Base-by-base conservation (phyloP, 2,329 filamentous ascomycete species). In the Colletotrichum cordylinicola region DNA sequence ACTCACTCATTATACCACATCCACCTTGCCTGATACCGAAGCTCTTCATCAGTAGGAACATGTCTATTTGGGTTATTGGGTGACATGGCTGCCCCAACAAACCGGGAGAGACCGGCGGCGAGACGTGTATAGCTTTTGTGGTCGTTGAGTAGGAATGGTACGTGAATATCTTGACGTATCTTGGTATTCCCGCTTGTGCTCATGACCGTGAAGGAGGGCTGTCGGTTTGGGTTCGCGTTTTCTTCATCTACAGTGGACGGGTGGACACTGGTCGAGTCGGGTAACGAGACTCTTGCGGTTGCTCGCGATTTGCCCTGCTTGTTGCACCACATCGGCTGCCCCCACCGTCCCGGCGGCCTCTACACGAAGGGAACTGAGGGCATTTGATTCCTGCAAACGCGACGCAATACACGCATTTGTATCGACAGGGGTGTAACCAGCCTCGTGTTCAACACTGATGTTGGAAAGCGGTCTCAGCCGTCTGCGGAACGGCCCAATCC, bases 41-140 rank as follows among this genome's bases (percentile, higher is more conserved):
- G 67, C 24, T 85, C 83, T 9, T 81, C 80, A 18, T 86, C 83
- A 0, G 82, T 84, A 1, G 83, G 83, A 0, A 82, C 64, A 2
- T 80, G 79, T 18, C 68, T 80, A 62, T 78, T 75, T 8, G 80
- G 80, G 24, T 82, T 82, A n/a, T 77, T 80, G 64, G 73, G 83
- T 21, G 78, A 83, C 81, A 79, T 83, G 0, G 80, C 48, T 27
- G 62, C 62, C 13, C 15, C 80, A 0, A 77, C 80, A 56, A 78
- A 80, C 3, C 78, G 74, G 13, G 77, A 4, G 64, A 77, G 27
- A 27, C 79, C 71, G 33, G 75, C 37, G 31, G 77, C 13, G 62
- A 82, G 65, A 74, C 78, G 80, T 4, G 72, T 62, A 15, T 80
- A 74, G 18, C 79, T 80, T 4, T 82, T 75, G 2, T 78, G 74